Base-by-base conservation (phyloP, 768 basidiomycete species). In the Kwoniella bestiolae region DNA sequence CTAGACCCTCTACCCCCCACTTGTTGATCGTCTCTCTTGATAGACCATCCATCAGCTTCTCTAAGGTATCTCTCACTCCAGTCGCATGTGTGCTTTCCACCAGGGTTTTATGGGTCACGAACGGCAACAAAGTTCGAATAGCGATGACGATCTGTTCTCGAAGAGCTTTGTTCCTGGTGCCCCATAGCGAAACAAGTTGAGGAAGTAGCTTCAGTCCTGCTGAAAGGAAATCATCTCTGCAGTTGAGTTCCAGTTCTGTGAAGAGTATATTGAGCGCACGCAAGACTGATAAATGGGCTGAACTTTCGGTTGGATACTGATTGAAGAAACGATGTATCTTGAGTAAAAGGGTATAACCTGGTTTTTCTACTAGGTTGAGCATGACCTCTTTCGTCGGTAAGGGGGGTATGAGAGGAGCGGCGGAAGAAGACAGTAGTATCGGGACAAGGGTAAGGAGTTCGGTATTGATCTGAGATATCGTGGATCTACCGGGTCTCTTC, bases 81-180 rank as follows among this genome's bases (percentile, higher is more conserved):
- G 35, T 11, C 1, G 45, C 57, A 18, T 60, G 26, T 25, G 64
- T 69, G 11, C 12, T 12, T 2, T 58, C 64, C 3, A 52, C 28
- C 25, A 69, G 26, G 3, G 56, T 46, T 31, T 66, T 62, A 35
- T 84, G 82, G 0, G 84, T 84, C 53, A 90, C 80, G 77, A 88
- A 93, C 0, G 91, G 91, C 46, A 94, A 86, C 3, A 96, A 83
- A 14, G 84, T 83, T 18, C 86, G 86, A 21, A 96, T 81, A 25
- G 91, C 84, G n/a, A 88, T 84, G 29, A 94, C 83, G 18, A 97
- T 83, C 47, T 87, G 86, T 78, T 94, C 93, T 77, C 94, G 93
- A 70, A 90, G 82, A 7, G 84, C 79, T 64, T 86, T 88, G 78
- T 88, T 89, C 81, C 91, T 92, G 18, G 89, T 89, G 2, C 85